A percentile compares a stretch with the other conserved stretches of the same genome.
Evolutionary conservation across 306 rosid species (phyloP).

Genomic region (Coriaria nepalensis): DNA sequence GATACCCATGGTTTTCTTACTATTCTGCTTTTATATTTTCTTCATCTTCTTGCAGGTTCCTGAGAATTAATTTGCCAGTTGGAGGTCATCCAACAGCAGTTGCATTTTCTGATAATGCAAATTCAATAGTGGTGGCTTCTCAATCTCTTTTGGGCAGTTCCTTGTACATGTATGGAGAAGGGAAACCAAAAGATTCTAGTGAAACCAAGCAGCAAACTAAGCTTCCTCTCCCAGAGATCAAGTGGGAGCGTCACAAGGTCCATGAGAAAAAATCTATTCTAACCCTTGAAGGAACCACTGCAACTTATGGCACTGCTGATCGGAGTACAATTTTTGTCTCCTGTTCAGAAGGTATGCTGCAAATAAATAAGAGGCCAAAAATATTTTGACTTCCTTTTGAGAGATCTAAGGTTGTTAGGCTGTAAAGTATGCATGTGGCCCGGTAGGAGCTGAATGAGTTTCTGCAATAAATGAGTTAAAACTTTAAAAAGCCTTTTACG

Average conservation of each 20-base stretch:
- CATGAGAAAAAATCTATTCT: conserved; percentile 66
- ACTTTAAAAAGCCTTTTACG: no score
- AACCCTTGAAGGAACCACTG: conserved; percentile 61
- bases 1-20: conserved; percentile 14
- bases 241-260: conserved; percentile 79
- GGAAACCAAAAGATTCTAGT: conserved; percentile 37
- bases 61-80: conserved; percentile 69
- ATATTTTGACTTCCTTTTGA: not conserved
- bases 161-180: conserved; percentile 86
- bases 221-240: conserved; percentile 90
- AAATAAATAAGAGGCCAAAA: not conserved
- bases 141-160: conserved; percentile 57
- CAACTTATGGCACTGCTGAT: conserved; percentile 87
- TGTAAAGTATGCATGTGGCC: no score
- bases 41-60: conserved; percentile 47
- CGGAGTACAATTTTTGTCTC: conserved; percentile 82
- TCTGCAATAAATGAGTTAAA: no score
- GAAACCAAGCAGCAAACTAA: conserved; percentile 51
- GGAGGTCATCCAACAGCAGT: conserved; percentile 89
- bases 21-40: conserved; percentile 3
- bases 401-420: not conserved
- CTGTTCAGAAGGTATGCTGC: conserved; percentile 86
- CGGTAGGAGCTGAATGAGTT: no score
- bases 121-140: conserved; percentile 69
- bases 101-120: conserved; percentile 48